Evolutionary conservation across 2,329 filamentous ascomycete species (phyloP), one percentile per base, ranked within the genome.

Genomic region (Colletotrichum camelliae): DNA sequence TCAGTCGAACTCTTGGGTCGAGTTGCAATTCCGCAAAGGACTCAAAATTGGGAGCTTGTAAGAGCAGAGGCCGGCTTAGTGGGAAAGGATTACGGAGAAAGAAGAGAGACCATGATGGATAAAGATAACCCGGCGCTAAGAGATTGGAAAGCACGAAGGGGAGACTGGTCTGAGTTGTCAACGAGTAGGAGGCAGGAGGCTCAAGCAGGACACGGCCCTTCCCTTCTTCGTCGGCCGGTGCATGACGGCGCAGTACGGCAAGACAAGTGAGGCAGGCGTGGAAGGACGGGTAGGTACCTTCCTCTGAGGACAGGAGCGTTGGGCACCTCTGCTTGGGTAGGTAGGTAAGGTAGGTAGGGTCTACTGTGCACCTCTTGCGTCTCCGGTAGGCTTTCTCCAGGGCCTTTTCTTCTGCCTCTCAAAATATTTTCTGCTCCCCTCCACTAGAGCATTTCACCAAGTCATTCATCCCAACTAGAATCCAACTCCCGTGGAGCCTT

Each of bases 391-490:
- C 24, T 29, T 33, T 62, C 48, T 65, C 16, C 48, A 18, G 61
- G 39, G 12, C 21, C 4, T 39, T 33, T n/a, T 27, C 48, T 65
- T 62, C 29, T 58, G 39, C 39, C 39, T 48, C 24, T 48, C 39
- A 21, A 12, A 48, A 48, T 48, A 48, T 31, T 31, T 60, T 60
- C 29, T 29, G 18, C 58, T 21, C 48, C 35, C 57, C 18, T 70
- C 24, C 43, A 61, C 62, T 37, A 60, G 35, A 39, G 43, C 39
- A 21, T 27, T 52, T 10, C 39, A 37, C 55, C 37, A 70, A 75
- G 70, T 73, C 73, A 70, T 62, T 77, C 77, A 72, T 78, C 71
- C 70, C 69, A 64, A 67, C 33, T 73, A 37, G 21, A 12, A 24
- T 48, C 39, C 68, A 39, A 67, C 33, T 52, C 21, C 67, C 35